Conservation (phyloP, 179 eudicot genomes). For the Patellifolia procumbens region DNA sequence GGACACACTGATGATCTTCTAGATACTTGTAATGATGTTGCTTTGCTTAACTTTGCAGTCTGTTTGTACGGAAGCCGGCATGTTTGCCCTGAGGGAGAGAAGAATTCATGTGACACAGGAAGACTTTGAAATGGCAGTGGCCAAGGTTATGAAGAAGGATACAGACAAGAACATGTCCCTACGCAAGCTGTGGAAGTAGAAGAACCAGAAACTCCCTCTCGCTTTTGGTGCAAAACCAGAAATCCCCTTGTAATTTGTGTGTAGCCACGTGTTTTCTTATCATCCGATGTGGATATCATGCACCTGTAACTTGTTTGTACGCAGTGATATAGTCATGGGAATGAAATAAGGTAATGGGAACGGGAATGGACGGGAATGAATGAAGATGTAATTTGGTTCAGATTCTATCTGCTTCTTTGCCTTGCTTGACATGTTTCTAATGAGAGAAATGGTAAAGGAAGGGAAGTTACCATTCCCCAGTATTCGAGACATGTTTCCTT, state of each 20-base stretch:
- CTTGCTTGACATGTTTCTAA: too few species aligned
- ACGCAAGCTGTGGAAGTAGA: conserved; percentile 70
- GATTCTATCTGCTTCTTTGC: too few species aligned
- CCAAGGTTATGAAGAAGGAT: conserved; percentile 80
- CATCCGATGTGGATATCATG: background rate
- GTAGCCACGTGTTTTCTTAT: too few species aligned
- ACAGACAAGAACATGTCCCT: conserved; percentile 74
- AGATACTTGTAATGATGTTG: background rate
- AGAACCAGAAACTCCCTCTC: too few species aligned
- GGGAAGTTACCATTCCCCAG: too few species aligned
- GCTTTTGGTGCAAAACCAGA: too few species aligned
- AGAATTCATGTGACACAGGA: conserved; percentile 83
- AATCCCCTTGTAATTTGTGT: background rate
- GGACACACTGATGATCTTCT: background rate
- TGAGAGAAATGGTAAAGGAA: too few species aligned
- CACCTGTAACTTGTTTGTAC: background rate
- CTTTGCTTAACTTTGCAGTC: conserved; percentile 38
- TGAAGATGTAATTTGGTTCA: background rate
- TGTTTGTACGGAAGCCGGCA: conserved; percentile 78
- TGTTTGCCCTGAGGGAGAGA: conserved; percentile 80
- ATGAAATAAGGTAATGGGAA: background rate
- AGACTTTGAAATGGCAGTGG: conserved; percentile 83
- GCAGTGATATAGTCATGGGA: background rate
- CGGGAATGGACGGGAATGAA: background rate
- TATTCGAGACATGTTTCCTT: too few species aligned